Evolutionary conservation across 495 filamentous ascomycete species (phyloP), one percentile per base, ranked within the genome.

Genomic region (Aspergillus nidulans): DNA sequence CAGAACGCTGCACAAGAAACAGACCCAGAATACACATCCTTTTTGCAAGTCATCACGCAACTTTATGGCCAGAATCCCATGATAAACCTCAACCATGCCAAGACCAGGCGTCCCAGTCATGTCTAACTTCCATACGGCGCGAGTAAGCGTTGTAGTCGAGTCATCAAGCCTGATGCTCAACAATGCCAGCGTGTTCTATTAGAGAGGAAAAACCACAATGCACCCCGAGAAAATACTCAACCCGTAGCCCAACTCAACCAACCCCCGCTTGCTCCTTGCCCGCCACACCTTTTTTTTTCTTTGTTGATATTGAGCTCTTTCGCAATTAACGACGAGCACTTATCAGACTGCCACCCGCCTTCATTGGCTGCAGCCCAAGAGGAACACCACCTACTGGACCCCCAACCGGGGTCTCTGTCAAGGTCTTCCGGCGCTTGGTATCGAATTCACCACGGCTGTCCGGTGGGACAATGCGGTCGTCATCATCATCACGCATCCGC

Each of bases 371-470:
- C 16, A 78, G 54, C 39, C 47, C 61, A 18, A 73, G 59, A 57
- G 69, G 66, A 10, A 66, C 63, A 1, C 72, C 72, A 6, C 75
- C 73, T 8, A 80, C 68, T 10, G 77, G 71, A 18, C 72, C 73
- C 23, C 76, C 72, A 1, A 78, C 69, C 16, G 70, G 68, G 12
- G 83, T 77, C 53, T 88, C 83, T 36, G 86, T 79, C 53, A 91
- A 76, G 1, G 88, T 91, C 77, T 91, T 94, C 32, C 89, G 87
- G 20, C 94, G 86, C 73, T 98, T 98, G 59, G 85, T 62, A 16
- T 88, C 83, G 36, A 86, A 78, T 10, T 86, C 83, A n/a, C 67
- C 63, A 46, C 81, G 77, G 69, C 84, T 91, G 44, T 84, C 77
- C 18, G 90, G 85, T 18, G 89, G 86, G 48, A 78, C 77, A 49